Evolutionary conservation across 306 rosid genomes (phyloP).

Genomic region (Adenanthera pavonina): DNA sequence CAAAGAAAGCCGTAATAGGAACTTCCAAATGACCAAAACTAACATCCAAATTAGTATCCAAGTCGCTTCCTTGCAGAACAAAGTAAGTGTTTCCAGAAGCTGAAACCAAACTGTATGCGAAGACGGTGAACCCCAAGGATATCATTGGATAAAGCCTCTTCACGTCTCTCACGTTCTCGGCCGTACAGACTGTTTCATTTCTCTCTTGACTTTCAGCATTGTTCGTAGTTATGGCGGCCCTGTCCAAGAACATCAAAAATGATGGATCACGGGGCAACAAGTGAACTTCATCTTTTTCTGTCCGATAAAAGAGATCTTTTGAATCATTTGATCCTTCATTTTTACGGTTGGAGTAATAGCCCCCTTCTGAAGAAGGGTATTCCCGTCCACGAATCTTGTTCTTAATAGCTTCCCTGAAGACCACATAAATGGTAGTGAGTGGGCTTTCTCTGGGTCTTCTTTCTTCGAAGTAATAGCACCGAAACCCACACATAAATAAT

Average conservation of each 20-base stretch:
- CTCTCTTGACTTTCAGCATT: neutral
- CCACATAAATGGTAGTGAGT: neutral
- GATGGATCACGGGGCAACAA: neutral
- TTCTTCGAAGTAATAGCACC: neutral
- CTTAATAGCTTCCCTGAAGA: neutral
- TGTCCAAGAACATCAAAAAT: neutral
- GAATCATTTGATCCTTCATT: neutral
- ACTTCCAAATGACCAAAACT: no score
- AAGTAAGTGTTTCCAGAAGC: constrained; percentile 14
- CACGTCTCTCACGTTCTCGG: neutral
- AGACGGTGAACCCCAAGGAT: neutral
- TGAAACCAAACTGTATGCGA: neutral
- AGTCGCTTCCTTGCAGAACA: neutral
- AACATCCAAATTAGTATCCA: neutral
- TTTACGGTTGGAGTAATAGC: neutral
- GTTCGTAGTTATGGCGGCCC: neutral
- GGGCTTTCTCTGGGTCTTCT: neutral
- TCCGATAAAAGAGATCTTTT: neutral
- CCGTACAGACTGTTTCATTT: neutral
- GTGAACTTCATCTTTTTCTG: neutral
- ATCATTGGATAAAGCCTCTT: neutral
- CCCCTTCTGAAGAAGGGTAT: neutral
- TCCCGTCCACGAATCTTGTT: neutral
- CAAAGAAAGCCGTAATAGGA: neutral
- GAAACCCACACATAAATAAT: neutral